Conservation (phyloP, 257 asterid genomes). For the Solanum corneliomulleri region DNA sequence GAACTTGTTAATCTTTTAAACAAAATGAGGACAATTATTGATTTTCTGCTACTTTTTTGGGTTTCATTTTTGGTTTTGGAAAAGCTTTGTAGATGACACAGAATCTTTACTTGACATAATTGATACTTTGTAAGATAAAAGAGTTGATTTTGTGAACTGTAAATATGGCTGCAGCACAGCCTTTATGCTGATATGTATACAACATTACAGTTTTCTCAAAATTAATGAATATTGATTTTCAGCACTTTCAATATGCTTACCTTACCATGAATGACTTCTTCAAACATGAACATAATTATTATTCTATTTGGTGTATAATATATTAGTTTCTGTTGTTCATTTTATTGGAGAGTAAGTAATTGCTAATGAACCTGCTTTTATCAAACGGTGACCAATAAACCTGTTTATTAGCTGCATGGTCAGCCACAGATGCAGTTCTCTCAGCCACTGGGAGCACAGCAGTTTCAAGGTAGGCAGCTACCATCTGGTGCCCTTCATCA, state of each 20-base stretch:
- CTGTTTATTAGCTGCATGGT: constrained; percentile 51
- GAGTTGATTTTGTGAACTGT: neutral
- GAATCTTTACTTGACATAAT: neutral
- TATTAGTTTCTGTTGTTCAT: neutral
- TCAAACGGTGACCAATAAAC: neutral
- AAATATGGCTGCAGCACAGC: neutral
- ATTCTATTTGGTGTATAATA: neutral
- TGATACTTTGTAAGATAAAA: neutral
- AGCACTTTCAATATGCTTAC: neutral
- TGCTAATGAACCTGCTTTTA: neutral
- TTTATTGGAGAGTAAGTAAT: neutral
- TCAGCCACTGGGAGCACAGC: constrained; percentile 73
- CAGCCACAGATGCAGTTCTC: constrained; percentile 93
- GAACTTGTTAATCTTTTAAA: neutral
- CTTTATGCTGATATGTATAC: neutral
- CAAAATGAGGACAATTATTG: neutral
- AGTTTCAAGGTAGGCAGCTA: constrained; percentile 76
- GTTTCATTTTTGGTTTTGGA: neutral
- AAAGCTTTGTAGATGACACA: neutral
- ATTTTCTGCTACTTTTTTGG: neutral
- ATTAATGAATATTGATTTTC: neutral
- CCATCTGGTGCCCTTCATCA: constrained; percentile 69
- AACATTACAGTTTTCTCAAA: neutral
- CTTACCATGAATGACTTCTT: neutral
- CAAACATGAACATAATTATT: neutral